Conservation (phyloP, 768 basidiomycete species). For the Lentinula detonsa region DNA sequence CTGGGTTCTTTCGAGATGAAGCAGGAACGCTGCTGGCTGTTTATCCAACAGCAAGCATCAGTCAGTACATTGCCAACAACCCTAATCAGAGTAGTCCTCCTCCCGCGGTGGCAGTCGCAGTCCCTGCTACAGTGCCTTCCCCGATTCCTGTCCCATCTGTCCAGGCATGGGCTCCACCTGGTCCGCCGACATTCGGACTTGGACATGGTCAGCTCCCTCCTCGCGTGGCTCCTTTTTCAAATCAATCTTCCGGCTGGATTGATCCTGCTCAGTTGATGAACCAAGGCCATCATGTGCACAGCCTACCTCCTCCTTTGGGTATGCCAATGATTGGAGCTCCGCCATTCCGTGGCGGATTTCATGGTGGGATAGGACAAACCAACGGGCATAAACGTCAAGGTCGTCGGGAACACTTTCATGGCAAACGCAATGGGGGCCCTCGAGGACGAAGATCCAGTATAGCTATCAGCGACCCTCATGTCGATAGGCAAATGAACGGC, state of each 20-base stretch:
- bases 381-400: constrained; percentile 2
- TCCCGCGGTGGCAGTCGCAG: background rate
- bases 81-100: background rate
- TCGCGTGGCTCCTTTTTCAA: background rate
- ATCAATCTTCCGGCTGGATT: background rate
- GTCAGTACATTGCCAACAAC: constrained; percentile 56
- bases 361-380: background rate
- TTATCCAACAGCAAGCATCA: constrained; percentile 64
- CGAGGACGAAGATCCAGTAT: background rate
- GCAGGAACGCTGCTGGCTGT: constrained; percentile 68
- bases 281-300: background rate
- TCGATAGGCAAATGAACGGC: background rate
- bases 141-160: background rate
- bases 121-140: background rate
- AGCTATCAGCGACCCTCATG: background rate
- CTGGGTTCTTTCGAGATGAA: constrained; percentile 68
- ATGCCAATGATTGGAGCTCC: background rate
- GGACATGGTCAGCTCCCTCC: background rate
- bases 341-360: background rate
- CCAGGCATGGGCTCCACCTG: background rate
- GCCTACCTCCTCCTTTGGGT: background rate
- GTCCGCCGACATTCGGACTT: background rate
- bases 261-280: background rate
- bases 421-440: background rate
- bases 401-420: background rate